Base-by-base conservation (phyloP, 768 basidiomycete species). In the Chiua virens region DNA sequence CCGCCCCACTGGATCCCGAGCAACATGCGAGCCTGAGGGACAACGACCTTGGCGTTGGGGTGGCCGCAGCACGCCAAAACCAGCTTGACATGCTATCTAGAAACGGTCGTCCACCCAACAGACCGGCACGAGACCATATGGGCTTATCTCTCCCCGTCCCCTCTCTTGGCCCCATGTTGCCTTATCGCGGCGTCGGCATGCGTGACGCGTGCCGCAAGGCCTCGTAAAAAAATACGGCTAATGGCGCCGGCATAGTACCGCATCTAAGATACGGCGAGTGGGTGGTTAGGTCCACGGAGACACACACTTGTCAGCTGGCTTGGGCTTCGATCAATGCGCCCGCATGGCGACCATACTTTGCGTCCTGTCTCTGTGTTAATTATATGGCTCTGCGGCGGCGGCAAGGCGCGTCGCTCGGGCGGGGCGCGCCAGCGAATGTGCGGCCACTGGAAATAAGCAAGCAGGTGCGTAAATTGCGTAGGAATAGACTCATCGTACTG, bases 401-500 rank as follows among this genome's bases (percentile, higher is more conserved):
- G 30, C 30, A 13, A 30, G 3, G 3, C 8, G 11, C 32, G 32
- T 34, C 32, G 32, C 32, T 34, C 32, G 32, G 11, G 32, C 32
- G 14, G 30, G 32, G 32, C 32, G 32, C 14, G 4, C 11, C 11
- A 34, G 13, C 32, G 15, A 30, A 30, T 8, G 28, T 45, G 42
- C 47, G 51, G 45, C 50, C 9, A 8, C 55, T 64, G 32, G 36
- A 45, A 53, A 58, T 59, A 55, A 39, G n/a, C n/a, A 30, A 10
- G 38, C 9, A 45, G 46, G 54, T 45, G 53, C 47, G 52, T 53
- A 28, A 34, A 28, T 15, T 39, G 18, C 21, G 44, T 47, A 20
- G 23, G 38, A 50, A 66, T 51, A 55, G 41, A 45, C 44, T 53
- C 52, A 39, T 50, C 38, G 34, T 50, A 15, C 47, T 54, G 65